Evolutionary conservation across 257 asterid genomes (phyloP).

Genomic region (Anisodus tanguticus): DNA sequence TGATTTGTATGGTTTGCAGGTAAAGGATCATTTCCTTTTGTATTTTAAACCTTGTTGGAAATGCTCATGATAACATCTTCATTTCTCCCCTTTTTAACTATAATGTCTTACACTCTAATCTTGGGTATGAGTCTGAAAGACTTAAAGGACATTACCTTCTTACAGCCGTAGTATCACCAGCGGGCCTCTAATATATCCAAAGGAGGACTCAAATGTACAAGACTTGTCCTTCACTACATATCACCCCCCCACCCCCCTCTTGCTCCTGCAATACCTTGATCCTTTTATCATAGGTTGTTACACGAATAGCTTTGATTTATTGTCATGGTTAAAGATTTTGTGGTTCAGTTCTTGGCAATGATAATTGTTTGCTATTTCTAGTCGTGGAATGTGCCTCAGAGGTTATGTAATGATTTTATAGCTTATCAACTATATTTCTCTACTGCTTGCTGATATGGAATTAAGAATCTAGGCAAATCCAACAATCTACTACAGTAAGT

Average conservation of each 20-base stretch:
- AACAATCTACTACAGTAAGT: not conserved
- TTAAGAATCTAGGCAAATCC: not conserved
- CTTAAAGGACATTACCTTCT: not conserved
- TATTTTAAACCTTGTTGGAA: slow-evolving; percentile 19
- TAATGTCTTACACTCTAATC: not conserved
- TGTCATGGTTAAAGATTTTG: not conserved
- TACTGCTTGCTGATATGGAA: not conserved
- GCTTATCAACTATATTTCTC: slow-evolving; percentile 9
- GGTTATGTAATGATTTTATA: slow-evolving; percentile 24
- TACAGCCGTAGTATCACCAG: not conserved
- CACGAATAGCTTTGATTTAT: slow-evolving; percentile 16
- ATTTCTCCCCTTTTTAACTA: not conserved
- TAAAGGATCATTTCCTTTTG: slow-evolving; percentile 31
- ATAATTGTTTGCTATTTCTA: not conserved
- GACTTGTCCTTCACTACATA: slow-evolving; percentile 15
- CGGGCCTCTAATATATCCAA: not conserved
- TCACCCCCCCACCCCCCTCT: not conserved
- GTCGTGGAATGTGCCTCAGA: not conserved
- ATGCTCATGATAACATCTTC: slow-evolving; percentile 11
- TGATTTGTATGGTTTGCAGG: slow-evolving; percentile 79
- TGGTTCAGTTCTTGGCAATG: not conserved
- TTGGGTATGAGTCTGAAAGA: slow-evolving; percentile 17
- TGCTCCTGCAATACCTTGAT: not conserved
- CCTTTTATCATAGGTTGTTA: not conserved
- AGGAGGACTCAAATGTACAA: slow-evolving; percentile 15